Conservation (phyloP, 345 rosid genomes). For the Moricandia moricandioides region DNA sequence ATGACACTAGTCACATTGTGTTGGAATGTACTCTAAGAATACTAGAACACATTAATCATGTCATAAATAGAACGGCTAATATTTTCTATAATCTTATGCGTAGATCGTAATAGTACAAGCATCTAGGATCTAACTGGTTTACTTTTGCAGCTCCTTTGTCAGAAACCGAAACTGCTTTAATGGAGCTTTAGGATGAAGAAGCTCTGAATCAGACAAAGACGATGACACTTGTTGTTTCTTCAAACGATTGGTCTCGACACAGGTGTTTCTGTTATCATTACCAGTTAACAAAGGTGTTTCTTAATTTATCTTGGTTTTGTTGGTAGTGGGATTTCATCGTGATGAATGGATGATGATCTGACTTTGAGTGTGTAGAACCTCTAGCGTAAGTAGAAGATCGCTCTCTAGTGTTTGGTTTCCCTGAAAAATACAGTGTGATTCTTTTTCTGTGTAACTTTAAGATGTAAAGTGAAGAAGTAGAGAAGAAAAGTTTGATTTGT, state of each 20-base stretch:
- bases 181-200: constrained; percentile 54
- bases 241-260: constrained; percentile 4
- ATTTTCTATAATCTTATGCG: neutral
- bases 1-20: neutral
- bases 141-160: constrained; percentile 72
- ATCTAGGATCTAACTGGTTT: neutral
- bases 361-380: constrained; percentile 11
- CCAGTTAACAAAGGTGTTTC: constrained; percentile 21
- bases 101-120: neutral
- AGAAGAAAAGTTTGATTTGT: constrained; percentile 1
- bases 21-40: neutral
- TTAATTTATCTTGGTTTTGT: constrained; percentile 25
- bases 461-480: constrained; percentile 27
- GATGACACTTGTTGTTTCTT: constrained; percentile 8
- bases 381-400: constrained; percentile 22
- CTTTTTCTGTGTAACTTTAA: neutral
- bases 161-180: constrained; percentile 75
- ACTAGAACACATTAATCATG: neutral
- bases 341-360: constrained; percentile 6
- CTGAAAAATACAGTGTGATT: neutral
- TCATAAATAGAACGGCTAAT: neutral
- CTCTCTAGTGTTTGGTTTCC: constrained; percentile 17
- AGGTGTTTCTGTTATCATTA: constrained; percentile 19
- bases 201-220: constrained; percentile 5
- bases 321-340: constrained; percentile 15